Percentiles rank a stretch among this genome's conserved stretches.
Conservation (phyloP, 202 grass and related monocot genomes). For the Tripidium arundinaceum region DNA sequence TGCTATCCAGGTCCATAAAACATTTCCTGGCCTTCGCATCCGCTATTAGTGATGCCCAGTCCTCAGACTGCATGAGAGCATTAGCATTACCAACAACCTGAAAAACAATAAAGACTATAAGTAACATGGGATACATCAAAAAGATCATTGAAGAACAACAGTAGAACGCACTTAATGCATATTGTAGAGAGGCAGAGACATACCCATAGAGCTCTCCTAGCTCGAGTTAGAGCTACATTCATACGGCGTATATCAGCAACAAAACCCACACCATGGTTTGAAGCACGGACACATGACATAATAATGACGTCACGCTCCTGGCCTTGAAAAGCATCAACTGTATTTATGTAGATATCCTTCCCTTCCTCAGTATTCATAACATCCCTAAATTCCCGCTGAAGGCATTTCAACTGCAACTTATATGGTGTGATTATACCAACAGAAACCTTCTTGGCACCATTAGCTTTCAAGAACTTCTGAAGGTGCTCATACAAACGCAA, state of each 20-base stretch:
- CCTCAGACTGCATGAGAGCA: constrained; percentile 86
- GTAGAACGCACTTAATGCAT: not conserved
- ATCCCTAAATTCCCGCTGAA: constrained; percentile 84
- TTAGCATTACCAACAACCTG: constrained; percentile 97
- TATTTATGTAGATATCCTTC: constrained; percentile 99
- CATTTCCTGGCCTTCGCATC: constrained; percentile 94
- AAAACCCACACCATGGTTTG: constrained; percentile 93
- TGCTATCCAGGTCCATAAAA: constrained; percentile 79
- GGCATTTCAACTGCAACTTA: constrained; percentile 96
- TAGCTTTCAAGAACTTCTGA: constrained; percentile 76
- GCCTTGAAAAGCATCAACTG: constrained; percentile 97
- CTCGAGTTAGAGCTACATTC: constrained; percentile 99
- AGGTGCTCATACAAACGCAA: constrained; percentile 80
- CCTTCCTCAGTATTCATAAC: constrained; percentile 85
- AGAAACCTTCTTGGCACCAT: constrained; percentile 77
- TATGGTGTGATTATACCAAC: constrained; percentile 99
- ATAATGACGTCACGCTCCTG: constrained; percentile 98
- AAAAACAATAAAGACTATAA: constrained; percentile 21
- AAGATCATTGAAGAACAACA: not conserved
- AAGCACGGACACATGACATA: constrained; percentile 97
- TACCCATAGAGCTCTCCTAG: constrained; percentile 95
- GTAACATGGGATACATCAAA: not conserved
- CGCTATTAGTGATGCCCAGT: constrained; percentile 80
- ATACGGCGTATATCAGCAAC: constrained; percentile 98
- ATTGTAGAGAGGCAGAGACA: not conserved